These are phyloP conservation scores for Fusarium heterosporum DNA, from an alignment of 2,329 filamentous ascomycete genomes.

Conservation along the genomic window DNA sequence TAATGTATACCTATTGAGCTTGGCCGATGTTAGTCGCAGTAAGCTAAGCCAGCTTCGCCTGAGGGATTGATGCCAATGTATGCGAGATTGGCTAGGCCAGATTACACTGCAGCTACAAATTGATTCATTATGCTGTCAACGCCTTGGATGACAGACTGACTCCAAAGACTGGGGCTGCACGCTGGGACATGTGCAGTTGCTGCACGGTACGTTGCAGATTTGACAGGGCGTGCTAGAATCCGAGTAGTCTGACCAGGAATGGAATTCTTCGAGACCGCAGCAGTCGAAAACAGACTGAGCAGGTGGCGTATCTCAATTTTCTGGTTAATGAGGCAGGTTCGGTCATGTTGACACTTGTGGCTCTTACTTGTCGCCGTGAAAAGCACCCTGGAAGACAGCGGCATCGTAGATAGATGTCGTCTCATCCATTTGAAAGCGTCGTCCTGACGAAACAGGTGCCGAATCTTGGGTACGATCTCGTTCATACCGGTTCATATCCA, in stretches of 20 bases:
- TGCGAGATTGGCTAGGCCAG: constrained; percentile 16
- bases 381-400: constrained; percentile 52
- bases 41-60: constrained; percentile 18
- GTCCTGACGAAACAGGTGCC: constrained; percentile 26
- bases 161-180: constrained; percentile 5
- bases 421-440: constrained; percentile 50
- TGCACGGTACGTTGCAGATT: not conserved
- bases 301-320: not conserved
- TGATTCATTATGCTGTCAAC: constrained; percentile 6
- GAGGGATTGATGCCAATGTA: not conserved
- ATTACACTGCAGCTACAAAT: constrained; percentile 8
- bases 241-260: constrained; percentile 32
- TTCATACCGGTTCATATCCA: constrained; percentile 30
- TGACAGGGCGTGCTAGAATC: constrained; percentile 2
- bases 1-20: constrained; percentile 1
- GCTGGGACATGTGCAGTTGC: constrained; percentile 1
- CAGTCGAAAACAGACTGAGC: constrained; percentile 1
- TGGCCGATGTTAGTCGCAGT: constrained; percentile 3
- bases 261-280: constrained; percentile 7
- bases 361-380: constrained; percentile 47
- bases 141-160: constrained; percentile 2
- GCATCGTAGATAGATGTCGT: constrained; percentile 53
- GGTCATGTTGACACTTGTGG: not conserved
- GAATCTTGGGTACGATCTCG: constrained; percentile 36
- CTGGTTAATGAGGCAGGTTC: not conserved